Conservation (phyloP, 2,329 filamentous ascomycete genomes). For the Diaporthe destruens region DNA sequence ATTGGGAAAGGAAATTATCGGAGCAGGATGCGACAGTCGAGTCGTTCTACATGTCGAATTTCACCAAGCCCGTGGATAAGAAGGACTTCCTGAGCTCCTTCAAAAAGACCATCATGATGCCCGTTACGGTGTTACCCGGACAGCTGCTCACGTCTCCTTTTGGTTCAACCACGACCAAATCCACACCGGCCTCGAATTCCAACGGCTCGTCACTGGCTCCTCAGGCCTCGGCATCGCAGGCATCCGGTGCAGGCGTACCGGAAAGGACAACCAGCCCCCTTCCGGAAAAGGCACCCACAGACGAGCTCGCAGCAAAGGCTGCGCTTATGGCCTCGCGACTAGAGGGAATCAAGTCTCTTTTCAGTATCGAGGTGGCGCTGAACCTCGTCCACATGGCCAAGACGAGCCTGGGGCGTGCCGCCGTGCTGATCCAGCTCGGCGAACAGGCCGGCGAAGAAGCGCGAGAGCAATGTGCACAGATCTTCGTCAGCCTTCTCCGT, state of each 20-base stretch:
- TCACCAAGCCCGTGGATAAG: slow-evolving; percentile 95
- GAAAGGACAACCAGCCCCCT: slow-evolving; percentile 58
- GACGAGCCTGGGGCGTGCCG: slow-evolving; percentile 85
- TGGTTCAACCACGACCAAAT: slow-evolving; percentile 56
- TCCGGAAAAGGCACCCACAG: slow-evolving; percentile 80
- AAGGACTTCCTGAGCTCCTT: slow-evolving; percentile 96
- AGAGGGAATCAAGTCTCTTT: slow-evolving; percentile 93
- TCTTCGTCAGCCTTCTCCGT: slow-evolving; percentile 87
- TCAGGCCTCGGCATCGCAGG: slow-evolving; percentile 62
- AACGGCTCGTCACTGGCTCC: slow-evolving; percentile 51
- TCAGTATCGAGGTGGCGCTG: slow-evolving; percentile 95
- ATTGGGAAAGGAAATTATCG: slow-evolving; percentile 92
- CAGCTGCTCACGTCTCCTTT: slow-evolving; percentile 72
- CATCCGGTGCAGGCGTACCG: slow-evolving; percentile 56
- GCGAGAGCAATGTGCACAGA: slow-evolving; percentile 86
- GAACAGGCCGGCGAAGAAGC: slow-evolving; percentile 86
- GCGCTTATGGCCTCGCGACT: slow-evolving; percentile 95
- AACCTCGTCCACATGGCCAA: slow-evolving; percentile 91
- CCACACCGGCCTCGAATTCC: slow-evolving; percentile 45
- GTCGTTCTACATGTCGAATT: slow-evolving; percentile 94
- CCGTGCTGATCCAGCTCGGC: slow-evolving; percentile 83
- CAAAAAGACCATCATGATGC: slow-evolving; percentile 99
- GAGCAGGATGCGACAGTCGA: slow-evolving; percentile 93
- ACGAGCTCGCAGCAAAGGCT: slow-evolving; percentile 96
- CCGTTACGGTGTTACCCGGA: slow-evolving; percentile 86